phyloP scores from a whole-genome alignment of 2,329 filamentous ascomycete genomes.

The Pseudopyrenochaeta lycopersici region DNA sequence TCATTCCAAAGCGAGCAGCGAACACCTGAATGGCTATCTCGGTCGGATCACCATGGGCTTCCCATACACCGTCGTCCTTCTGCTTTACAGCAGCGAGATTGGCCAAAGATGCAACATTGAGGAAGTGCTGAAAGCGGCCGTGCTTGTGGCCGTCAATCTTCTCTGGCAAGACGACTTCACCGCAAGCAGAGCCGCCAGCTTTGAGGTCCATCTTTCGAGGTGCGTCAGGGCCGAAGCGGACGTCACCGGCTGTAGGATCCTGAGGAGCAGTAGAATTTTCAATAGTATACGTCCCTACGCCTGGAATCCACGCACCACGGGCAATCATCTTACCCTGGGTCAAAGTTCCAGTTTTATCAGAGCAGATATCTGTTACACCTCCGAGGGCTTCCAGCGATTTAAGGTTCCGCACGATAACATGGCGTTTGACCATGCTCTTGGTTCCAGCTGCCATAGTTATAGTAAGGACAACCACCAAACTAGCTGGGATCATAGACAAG shows the following conservation, averaged over 20 bases:
- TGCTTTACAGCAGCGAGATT: conserved; percentile 63
- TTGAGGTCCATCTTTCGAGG: conserved; percentile 40
- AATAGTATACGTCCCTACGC: conserved; percentile 48
- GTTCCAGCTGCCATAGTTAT: too few species aligned
- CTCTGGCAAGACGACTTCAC: conserved; percentile 23
- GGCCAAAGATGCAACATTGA: too few species aligned
- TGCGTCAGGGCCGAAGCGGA: conserved; percentile 35
- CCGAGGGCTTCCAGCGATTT: too few species aligned
- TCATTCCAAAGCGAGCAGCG: conserved; percentile 72
- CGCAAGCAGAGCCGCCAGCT: conserved; percentile 21
- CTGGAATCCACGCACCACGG: conserved; percentile 50
- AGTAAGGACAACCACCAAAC: too few species aligned
- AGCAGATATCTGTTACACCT: conserved; percentile 57
- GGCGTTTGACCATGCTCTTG: too few species aligned
- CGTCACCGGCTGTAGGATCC: conserved; percentile 44
- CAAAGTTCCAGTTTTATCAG: conserved; percentile 60
- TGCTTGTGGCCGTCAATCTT: conserved; percentile 31
- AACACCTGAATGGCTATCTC: conserved; percentile 81
- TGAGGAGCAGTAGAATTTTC: conserved; percentile 45
- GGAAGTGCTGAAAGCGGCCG: conserved; percentile 40
- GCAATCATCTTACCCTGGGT: conserved; percentile 51
- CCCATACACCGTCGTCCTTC: conserved; percentile 51
- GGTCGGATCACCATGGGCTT: conserved; percentile 57
- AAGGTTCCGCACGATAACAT: too few species aligned
- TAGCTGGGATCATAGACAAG: too few species aligned